Evolutionary conservation across 768 basidiomycete species (phyloP).

Genomic region (Leccinum boreale): DNA sequence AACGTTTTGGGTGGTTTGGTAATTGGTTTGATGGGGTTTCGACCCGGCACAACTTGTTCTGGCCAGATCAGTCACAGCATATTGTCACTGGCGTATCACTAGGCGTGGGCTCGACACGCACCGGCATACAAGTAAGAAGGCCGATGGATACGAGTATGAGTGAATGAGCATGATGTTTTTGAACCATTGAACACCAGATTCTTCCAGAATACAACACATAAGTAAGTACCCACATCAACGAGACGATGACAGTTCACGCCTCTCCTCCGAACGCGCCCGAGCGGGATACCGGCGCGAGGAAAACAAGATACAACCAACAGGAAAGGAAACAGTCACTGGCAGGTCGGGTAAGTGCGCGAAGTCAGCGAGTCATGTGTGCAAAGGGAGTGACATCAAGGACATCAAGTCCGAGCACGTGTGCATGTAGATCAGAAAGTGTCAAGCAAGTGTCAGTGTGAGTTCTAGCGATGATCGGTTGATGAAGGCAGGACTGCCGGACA

Average conservation of each 20-base stretch:
- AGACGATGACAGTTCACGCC: neutral
- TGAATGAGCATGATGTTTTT: neutral
- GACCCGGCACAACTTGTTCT: neutral
- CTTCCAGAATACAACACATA: neutral
- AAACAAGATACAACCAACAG: neutral
- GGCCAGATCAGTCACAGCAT: neutral
- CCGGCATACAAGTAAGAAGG: neutral
- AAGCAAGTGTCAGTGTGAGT: neutral
- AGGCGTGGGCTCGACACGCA: neutral
- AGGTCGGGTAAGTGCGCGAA: neutral
- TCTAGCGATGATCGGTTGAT: neutral
- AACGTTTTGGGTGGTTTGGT: neutral
- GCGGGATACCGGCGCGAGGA: neutral
- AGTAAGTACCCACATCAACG: neutral
- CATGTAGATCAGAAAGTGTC: neutral
- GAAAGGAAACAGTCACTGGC: neutral
- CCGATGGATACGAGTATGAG: neutral
- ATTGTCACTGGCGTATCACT: neutral
- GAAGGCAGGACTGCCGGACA: neutral
- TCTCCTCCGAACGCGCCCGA: neutral
- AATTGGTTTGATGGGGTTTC: neutral
- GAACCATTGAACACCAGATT: neutral
- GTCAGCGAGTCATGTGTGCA: neutral
- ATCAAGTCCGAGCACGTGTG: too few species aligned
- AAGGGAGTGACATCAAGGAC: too few species aligned